phyloP scores from a whole-genome alignment of 2,329 filamentous ascomycete species.

The Scolecobasidium constrictum region DNA sequence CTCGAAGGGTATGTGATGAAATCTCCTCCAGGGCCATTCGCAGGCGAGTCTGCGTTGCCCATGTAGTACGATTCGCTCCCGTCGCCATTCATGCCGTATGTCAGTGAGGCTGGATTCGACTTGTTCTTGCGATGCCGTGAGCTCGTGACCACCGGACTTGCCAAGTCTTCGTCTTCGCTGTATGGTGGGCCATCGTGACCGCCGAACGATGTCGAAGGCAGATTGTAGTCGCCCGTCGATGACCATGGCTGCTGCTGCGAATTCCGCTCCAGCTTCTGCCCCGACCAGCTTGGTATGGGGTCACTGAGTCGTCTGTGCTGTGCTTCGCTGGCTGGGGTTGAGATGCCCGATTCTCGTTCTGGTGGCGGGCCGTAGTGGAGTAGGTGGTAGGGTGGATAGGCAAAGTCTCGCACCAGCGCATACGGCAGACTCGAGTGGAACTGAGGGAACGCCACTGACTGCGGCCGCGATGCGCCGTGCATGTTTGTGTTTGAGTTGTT shows the following conservation, averaged over 20 bases:
- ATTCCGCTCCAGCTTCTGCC: slow-evolving; percentile 14
- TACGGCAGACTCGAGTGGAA: slow-evolving; percentile 82
- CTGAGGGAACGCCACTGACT: slow-evolving; percentile 69
- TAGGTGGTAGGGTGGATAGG: slow-evolving; percentile 71
- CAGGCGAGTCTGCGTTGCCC: slow-evolving; percentile 52
- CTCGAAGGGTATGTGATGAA: slow-evolving; percentile 58
- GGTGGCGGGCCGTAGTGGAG: slow-evolving; percentile 90
- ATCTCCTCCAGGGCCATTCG: slow-evolving; percentile 67
- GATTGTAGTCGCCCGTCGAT: slow-evolving; percentile 44
- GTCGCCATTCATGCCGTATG: slow-evolving; percentile 48
- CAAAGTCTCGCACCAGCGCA: slow-evolving; percentile 90
- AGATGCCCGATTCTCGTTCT: slow-evolving; percentile 64
- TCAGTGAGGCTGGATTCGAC: slow-evolving; percentile 23
- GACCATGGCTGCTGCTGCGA: not conserved
- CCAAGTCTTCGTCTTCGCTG: slow-evolving; percentile 90
- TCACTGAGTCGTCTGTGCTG: slow-evolving; percentile 69
- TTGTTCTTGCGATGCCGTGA: slow-evolving; percentile 77
- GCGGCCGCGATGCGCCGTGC: slow-evolving; percentile 57
- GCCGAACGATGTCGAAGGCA: slow-evolving; percentile 73
- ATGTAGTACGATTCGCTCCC: slow-evolving; percentile 67
- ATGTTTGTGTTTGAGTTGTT: slow-evolving; percentile 6
- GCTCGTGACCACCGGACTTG: slow-evolving; percentile 76
- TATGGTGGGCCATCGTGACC: slow-evolving; percentile 71
- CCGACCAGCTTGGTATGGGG: slow-evolving; percentile 65
- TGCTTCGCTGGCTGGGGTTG: slow-evolving; percentile 75